Percentiles rank a stretch among this genome's conserved stretches.
Conservation (phyloP, 208 protist genomes). For the Vickermania spadyakhi region DNA sequence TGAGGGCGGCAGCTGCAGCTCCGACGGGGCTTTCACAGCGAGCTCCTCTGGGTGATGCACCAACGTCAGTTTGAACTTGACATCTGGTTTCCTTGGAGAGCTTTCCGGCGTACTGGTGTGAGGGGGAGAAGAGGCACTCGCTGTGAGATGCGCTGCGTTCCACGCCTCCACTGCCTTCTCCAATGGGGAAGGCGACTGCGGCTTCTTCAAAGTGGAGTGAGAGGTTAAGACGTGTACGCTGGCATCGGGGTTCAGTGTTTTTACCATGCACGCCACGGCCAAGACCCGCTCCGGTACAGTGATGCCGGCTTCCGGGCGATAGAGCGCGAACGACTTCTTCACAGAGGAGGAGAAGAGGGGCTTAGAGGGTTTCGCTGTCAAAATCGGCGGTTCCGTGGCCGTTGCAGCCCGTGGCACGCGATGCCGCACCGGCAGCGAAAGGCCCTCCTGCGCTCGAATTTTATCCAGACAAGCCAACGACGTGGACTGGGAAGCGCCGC, state of each 20-base stretch:
- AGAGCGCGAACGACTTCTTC: not conserved
- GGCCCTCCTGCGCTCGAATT: not conserved
- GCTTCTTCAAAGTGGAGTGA: not conserved
- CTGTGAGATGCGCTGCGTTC: conserved; percentile 27
- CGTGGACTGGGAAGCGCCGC: not conserved
- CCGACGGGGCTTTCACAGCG: conserved; percentile 39
- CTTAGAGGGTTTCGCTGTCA: not conserved
- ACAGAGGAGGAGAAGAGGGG: not conserved
- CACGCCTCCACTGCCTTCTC: conserved; percentile 43
- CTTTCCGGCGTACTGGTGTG: not conserved
- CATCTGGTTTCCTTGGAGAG: too few relatives aligned
- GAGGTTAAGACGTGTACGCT: conserved; percentile 55
- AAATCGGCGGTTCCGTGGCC: not conserved
- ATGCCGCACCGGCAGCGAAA: not conserved
- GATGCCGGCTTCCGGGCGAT: conserved; percentile 10
- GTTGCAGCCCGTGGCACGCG: not conserved
- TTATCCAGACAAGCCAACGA: not conserved
- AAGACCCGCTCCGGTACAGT: conserved; percentile 61
- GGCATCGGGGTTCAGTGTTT: conserved; percentile 74
- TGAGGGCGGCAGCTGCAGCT: conserved; percentile 9
- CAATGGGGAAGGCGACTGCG: too few relatives aligned
- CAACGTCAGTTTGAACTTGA: too few relatives aligned
- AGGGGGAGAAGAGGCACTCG: too few relatives aligned
- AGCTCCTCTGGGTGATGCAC: conserved; percentile 74
- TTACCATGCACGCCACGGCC: conserved; percentile 79